Base-by-base conservation (phyloP, 2,329 filamentous ascomycete genomes). In the Paramyrothecium sp. region DNA sequence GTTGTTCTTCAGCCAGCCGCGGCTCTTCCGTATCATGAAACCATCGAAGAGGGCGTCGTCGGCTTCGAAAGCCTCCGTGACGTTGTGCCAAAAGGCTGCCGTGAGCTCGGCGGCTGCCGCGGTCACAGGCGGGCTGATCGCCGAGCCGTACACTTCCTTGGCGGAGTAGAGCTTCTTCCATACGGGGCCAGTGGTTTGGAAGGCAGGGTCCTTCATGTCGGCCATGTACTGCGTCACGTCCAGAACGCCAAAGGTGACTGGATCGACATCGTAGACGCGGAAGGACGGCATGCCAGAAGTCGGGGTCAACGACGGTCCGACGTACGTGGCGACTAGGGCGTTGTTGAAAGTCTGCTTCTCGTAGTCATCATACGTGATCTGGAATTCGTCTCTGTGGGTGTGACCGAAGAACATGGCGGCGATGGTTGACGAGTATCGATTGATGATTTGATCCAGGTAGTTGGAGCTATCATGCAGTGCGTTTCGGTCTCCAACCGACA, bases 121-220 rank as follows among this genome's bases (percentile, higher is more conserved):
- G 12, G 67, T 68, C 1, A 79, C 61, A 1, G 79, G 75, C 41
- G 80, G 77, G 30, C 59, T 65, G 16, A 81, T 68, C 1, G 78
- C 69, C 1, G 74, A 61, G 7, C 81, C 82, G 63, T 86, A 86
- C 8, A 74, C 71, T 54, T 79, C 78, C 64, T 80, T 82, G 33
- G 81, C 83, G 2, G 81, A 83, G 69, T 86, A 86, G 67, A 82
- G 81, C 54, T 78, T 78, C 7, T 69, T 72, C 82, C 82, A 87
- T n/a, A 72, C 67, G 2, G 83, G 83, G 0, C 75, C 75, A 2
- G 68, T 62, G 1, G 69, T 70, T 58, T 79, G 75, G 62, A 77
- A 84, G 10, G 69, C 65, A 0, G 77, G 67, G 41, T 75, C 68
- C 47, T 66, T 73, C 70, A 83, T 79, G 65, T 85, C 77, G 56